Conservation (phyloP, 768 basidiomycete genomes). For the Paxillus involutus region DNA sequence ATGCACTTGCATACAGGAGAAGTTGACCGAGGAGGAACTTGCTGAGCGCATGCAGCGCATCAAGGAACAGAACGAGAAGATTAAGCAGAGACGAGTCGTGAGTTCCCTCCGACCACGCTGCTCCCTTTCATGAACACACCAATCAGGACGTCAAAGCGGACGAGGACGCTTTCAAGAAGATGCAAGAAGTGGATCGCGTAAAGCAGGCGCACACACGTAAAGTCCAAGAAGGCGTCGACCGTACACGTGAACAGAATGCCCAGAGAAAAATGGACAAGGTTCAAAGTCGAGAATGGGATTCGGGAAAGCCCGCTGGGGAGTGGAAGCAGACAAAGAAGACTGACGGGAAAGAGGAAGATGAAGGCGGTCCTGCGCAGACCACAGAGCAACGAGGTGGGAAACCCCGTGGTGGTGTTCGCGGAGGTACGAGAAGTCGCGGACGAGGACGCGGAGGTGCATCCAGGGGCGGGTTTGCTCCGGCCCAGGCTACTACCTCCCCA, state of each 20-base stretch:
- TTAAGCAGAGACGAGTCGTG: slow-evolving; percentile 67
- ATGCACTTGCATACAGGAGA: slow-evolving; percentile 49
- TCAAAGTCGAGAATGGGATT: slow-evolving; percentile 81
- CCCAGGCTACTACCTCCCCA: not conserved
- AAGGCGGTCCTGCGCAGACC: slow-evolving; percentile 3
- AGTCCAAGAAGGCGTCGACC: slow-evolving; percentile 68
- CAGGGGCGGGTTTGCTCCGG: not conserved
- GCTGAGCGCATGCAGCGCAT: slow-evolving; percentile 69
- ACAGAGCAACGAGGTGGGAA: slow-evolving; percentile 22
- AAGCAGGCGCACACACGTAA: slow-evolving; percentile 59
- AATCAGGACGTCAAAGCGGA: slow-evolving; percentile 77
- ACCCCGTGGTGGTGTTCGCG: slow-evolving; percentile 31
- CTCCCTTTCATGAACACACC: slow-evolving; percentile 1
- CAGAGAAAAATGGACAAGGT: slow-evolving; percentile 81
- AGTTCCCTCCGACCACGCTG: slow-evolving; percentile 17
- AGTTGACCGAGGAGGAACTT: slow-evolving; percentile 66
- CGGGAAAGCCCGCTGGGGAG: slow-evolving; percentile 51
- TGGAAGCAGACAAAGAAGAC: slow-evolving; percentile 14
- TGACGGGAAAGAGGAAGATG: slow-evolving; percentile 2
- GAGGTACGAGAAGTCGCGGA: slow-evolving; percentile 36
- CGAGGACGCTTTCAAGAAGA: slow-evolving; percentile 74
- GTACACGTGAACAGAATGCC: slow-evolving; percentile 75
- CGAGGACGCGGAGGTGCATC: slow-evolving; percentile 34
- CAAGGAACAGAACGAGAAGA: slow-evolving; percentile 72
- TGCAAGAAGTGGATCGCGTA: slow-evolving; percentile 61